Evolutionary conservation across 2,329 filamentous ascomycete genomes (phyloP).

Genomic region (Phoma sp.): DNA sequence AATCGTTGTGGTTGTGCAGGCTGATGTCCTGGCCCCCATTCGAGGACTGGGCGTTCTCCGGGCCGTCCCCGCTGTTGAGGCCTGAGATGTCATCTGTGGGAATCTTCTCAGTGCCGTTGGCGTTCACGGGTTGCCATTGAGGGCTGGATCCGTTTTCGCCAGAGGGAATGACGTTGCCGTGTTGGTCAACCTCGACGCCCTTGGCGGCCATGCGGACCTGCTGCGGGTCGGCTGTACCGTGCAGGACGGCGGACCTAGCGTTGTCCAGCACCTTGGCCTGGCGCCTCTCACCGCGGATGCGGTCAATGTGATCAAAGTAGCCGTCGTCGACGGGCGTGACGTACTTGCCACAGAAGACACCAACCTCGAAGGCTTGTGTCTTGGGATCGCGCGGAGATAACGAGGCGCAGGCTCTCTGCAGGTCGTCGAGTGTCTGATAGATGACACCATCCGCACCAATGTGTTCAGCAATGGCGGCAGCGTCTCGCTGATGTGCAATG

Average conservation of each 20-base stretch:
- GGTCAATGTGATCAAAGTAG: constrained; percentile 83
- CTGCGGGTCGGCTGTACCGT: constrained; percentile 65
- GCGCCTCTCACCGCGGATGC: constrained; percentile 71
- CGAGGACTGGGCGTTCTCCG: constrained; percentile 30
- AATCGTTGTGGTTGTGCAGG: constrained; percentile 62
- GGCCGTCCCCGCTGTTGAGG: constrained; percentile 25
- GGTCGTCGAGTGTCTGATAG: constrained; percentile 76
- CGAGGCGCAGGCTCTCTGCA: constrained; percentile 80
- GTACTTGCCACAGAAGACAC: constrained; percentile 90
- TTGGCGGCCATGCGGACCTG: constrained; percentile 69
- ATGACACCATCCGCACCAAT: constrained; percentile 80
- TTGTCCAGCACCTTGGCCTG: constrained; percentile 71
- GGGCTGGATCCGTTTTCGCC: constrained; percentile 32
- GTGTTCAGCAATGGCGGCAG: constrained; percentile 66
- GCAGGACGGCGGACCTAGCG: constrained; percentile 68
- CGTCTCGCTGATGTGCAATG: constrained; percentile 71
- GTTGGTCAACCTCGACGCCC: constrained; percentile 62
- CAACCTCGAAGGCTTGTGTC: constrained; percentile 78
- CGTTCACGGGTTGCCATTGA: constrained; percentile 34
- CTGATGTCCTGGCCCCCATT: constrained; percentile 62
- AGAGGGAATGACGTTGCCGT: constrained; percentile 64
- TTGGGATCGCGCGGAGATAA: constrained; percentile 65
- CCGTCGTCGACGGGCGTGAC: constrained; percentile 77
- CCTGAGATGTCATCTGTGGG: constrained; percentile 23
- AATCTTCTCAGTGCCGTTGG: constrained; percentile 21